phyloP scores from a whole-genome alignment of 192 early-diverging fungal species.

The Hyaloraphidium curvatum region DNA sequence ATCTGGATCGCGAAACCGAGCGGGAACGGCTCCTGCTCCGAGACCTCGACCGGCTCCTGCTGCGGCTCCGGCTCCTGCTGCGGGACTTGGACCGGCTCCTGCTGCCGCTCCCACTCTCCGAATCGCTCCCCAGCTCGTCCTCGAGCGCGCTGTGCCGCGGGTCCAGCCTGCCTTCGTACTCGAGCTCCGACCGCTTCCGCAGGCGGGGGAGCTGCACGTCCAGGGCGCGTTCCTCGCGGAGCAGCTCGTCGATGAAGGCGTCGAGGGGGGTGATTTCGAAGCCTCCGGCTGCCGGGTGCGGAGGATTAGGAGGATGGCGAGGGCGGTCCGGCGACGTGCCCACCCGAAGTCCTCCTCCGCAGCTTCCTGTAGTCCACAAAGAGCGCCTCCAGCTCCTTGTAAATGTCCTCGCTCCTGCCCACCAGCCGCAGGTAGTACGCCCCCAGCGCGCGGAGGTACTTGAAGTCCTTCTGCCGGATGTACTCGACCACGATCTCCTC shows the following conservation, averaged over 20 bases:
- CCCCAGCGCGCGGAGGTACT: conserved; percentile 75
- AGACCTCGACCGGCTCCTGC: background rate
- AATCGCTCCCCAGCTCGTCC: conserved; percentile 14
- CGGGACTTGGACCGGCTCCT: conserved; percentile 6
- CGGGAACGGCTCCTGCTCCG: background rate
- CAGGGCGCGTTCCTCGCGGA: conserved; percentile 60
- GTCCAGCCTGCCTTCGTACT: conserved; percentile 64
- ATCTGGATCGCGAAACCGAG: background rate
- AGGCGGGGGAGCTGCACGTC: conserved; percentile 78
- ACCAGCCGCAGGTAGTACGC: conserved; percentile 80
- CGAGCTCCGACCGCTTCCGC: conserved; percentile 55
- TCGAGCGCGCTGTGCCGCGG: conserved; percentile 60
- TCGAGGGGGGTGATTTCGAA: conserved; percentile 57
- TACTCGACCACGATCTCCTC: conserved; percentile 68
- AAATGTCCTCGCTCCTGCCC: conserved; percentile 53
- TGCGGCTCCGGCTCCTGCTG: conserved; percentile 11
- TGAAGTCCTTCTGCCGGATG: conserved; percentile 62
- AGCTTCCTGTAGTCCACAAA: conserved; percentile 76
- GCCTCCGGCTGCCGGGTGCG: conserved; percentile 16
- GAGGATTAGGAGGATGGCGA: conserved; percentile 4
- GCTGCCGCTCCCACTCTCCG: background rate
- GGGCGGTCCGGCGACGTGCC: conserved; percentile 4
- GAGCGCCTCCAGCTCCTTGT: conserved; percentile 67
- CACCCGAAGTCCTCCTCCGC: conserved; percentile 30
- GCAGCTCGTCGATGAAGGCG: conserved; percentile 71